Evolutionary conservation across 176 grass and related monocot species (phyloP).

Genomic region (Phoenix dactylifera): DNA sequence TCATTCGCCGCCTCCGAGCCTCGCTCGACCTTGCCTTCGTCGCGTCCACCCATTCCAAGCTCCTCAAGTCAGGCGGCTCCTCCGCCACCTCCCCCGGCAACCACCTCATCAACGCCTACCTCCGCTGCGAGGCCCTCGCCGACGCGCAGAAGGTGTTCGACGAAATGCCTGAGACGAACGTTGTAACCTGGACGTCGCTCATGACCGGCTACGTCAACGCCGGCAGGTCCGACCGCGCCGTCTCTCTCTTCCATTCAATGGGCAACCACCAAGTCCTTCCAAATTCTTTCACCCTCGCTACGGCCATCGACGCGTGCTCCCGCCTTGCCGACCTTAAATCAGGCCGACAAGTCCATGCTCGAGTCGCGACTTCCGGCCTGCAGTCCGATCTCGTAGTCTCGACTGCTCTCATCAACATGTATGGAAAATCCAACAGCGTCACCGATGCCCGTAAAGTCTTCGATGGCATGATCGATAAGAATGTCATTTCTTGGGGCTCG

Average conservation of each 20-base stretch:
- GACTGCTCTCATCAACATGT: conserved; percentile 64
- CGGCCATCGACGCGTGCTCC: conserved; percentile 40
- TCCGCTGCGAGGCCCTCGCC: conserved; percentile 19
- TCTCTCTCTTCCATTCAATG: conserved; percentile 40
- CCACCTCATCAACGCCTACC: conserved; percentile 44
- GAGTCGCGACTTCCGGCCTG: conserved; percentile 28
- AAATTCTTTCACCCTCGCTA: conserved; percentile 50
- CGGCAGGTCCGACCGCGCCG: conserved; percentile 16
- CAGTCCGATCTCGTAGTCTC: conserved; percentile 29
- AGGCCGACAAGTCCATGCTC: conserved; percentile 52
- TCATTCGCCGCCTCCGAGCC: conserved; percentile 40
- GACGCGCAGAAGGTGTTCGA: conserved; percentile 50
- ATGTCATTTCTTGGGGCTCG: conserved; percentile 49
- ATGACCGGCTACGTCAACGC: conserved; percentile 52
- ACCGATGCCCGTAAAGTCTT: conserved; percentile 44
- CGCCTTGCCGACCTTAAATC: conserved; percentile 38
- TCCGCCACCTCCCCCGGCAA: conserved; percentile 26
- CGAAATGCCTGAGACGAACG: conserved; percentile 37
- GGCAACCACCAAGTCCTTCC: conserved; percentile 20
- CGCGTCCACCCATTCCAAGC: conserved; percentile 38
- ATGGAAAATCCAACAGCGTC: conserved; percentile 47
- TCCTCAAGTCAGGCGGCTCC: conserved; percentile 38
- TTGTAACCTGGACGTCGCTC: conserved; percentile 74
- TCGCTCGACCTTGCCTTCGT: conserved; percentile 29
- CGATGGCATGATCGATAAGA: conserved; percentile 45